Evolutionary conservation across 495 filamentous ascomycete species (phyloP).

Genomic region (Xylaria scruposa): DNA sequence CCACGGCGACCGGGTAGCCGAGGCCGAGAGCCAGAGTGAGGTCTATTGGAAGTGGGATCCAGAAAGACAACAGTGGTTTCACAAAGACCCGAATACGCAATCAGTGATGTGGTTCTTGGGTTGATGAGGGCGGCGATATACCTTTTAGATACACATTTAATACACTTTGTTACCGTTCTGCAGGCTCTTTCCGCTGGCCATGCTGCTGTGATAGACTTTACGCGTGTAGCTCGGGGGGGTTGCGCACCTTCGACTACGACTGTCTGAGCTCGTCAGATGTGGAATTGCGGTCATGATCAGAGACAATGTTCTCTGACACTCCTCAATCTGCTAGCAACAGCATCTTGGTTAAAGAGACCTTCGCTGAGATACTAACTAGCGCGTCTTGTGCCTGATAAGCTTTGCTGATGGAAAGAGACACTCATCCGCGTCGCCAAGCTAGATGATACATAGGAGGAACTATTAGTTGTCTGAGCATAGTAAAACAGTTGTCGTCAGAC

Average conservation of each 20-base stretch:
- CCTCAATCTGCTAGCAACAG: too few relatives aligned
- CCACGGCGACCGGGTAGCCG: background rate
- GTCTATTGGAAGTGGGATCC: constrained; percentile 20
- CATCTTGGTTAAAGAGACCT: background rate
- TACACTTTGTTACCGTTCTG: background rate
- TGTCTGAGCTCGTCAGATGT: background rate
- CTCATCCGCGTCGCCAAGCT: background rate
- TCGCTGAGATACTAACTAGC: background rate
- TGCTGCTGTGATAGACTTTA: background rate
- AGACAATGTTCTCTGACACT: too few relatives aligned
- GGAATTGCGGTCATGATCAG: too few relatives aligned
- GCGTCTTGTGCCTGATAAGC: too few relatives aligned
- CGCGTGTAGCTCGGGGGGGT: too few relatives aligned
- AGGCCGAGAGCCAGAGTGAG: constrained; percentile 2
- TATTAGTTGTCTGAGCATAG: too few relatives aligned
- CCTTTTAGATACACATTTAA: background rate
- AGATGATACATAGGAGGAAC: too few relatives aligned
- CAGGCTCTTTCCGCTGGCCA: background rate
- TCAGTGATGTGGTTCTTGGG: constrained; percentile 21
- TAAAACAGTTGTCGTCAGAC: too few relatives aligned
- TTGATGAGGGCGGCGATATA: background rate
- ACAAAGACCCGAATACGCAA: constrained; percentile 8
- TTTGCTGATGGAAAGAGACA: background rate
- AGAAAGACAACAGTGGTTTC: constrained; percentile 7
- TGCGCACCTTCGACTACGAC: background rate